phyloP scores from a whole-genome alignment of 164 flowering plant species.

The Paratinospora sagittata region DNA sequence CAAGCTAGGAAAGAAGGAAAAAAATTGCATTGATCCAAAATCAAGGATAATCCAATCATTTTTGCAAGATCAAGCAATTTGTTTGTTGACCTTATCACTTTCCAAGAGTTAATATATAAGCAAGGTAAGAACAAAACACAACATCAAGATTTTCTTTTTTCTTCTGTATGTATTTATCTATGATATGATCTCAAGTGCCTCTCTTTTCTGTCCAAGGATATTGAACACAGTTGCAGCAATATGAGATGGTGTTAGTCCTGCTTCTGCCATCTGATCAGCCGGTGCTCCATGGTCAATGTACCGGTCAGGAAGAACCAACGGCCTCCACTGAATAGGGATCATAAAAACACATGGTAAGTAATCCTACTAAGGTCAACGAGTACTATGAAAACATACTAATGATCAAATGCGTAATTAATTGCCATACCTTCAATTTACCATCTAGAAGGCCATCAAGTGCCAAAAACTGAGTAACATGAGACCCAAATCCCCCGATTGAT shows the following conservation, averaged over 20 bases:
- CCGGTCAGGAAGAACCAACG: conserved; percentile 83
- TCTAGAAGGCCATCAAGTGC: conserved; percentile 92
- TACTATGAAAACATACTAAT: background rate
- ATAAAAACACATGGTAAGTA: conserved; percentile 11
- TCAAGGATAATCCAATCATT: background rate
- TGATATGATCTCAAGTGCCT: conserved; percentile 68
- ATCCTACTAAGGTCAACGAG: background rate
- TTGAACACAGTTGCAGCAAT: conserved; percentile 83
- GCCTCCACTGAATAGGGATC: conserved; percentile 76
- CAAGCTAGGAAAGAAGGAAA: background rate
- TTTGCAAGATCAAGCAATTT: background rate
- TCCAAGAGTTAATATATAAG: background rate
- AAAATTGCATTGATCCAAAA: background rate
- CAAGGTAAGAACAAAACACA: background rate
- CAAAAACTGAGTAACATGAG: conserved; percentile 89
- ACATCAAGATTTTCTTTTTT: background rate
- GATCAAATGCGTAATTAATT: background rate
- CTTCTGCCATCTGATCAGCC: conserved; percentile 58
- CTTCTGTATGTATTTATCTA: conserved; percentile 6
- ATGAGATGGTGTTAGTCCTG: conserved; percentile 87
- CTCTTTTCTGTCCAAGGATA: conserved; percentile 72
- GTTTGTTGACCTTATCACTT: background rate
- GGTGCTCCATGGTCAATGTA: conserved; percentile 95
- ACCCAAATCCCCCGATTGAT: conserved; percentile 91
- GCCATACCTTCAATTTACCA: conserved; percentile 67